phyloP scores from a whole-genome alignment of 2,329 filamentous ascomycete genomes.

The Phaeosphaeria sp. region DNA sequence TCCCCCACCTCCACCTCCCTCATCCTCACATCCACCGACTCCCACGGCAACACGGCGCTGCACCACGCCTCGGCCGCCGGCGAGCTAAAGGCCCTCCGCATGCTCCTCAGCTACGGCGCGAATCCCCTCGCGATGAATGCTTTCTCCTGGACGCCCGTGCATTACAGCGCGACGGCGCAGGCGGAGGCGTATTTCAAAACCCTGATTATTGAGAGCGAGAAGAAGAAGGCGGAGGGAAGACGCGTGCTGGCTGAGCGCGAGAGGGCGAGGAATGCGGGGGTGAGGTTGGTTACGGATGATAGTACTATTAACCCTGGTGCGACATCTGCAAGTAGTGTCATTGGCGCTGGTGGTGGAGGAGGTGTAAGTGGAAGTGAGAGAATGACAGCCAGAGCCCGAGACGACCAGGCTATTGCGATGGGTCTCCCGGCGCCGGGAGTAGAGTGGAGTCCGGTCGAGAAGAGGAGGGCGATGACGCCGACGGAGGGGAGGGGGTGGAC shows the following conservation, averaged over 20 bases:
- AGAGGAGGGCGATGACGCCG: constrained; percentile 48
- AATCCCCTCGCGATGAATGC: constrained; percentile 75
- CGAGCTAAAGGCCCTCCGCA: constrained; percentile 77
- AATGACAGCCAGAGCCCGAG: constrained; percentile 37
- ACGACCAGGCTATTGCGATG: constrained; percentile 40
- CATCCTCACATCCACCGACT: constrained; percentile 58
- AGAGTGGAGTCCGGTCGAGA: constrained; percentile 50
- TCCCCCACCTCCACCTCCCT: constrained; percentile 39
- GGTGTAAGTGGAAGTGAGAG: constrained; percentile 10
- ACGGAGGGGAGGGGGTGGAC: constrained; percentile 43
- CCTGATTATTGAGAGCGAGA: constrained; percentile 74
- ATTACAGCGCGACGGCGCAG: constrained; percentile 81
- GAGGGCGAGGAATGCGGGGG: constrained; percentile 41
- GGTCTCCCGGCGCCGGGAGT: constrained; percentile 39
- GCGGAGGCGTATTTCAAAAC: constrained; percentile 85
- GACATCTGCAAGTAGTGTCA: no score
- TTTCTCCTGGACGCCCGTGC: constrained; percentile 83
- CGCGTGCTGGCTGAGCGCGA: constrained; percentile 40
- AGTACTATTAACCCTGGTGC: constrained; percentile 16
- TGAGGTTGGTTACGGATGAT: constrained; percentile 45
- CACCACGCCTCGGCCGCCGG: constrained; percentile 87
- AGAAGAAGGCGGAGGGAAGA: constrained; percentile 59
- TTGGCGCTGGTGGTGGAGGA: constrained; percentile 7
- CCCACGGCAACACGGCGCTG: constrained; percentile 82
- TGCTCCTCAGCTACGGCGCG: constrained; percentile 79